Percentiles rank a stretch among this genome's conserved stretches.
Conservation (phyloP, 139 green algal species). For the Klebsormidium nitens region DNA sequence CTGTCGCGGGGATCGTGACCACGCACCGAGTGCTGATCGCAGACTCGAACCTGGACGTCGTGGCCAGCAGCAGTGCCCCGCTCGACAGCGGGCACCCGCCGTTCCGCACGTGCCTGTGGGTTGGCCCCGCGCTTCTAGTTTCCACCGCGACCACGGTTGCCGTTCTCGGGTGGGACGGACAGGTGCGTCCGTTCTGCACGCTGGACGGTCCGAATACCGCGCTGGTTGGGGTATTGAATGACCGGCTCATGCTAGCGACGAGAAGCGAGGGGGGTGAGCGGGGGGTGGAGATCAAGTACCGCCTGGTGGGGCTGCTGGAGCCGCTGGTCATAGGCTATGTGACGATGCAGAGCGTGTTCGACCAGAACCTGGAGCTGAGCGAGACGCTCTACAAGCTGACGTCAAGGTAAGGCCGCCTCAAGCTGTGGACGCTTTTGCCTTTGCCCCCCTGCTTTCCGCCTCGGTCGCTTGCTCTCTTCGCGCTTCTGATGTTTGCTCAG, state of each 20-base stretch:
- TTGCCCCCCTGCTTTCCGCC: neutral
- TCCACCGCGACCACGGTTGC: slow-evolving; percentile 20
- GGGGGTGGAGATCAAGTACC: slow-evolving; percentile 15
- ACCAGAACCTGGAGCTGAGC: slow-evolving; percentile 24
- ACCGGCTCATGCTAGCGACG: slow-evolving; percentile 28
- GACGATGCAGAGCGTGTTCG: slow-evolving; percentile 3
- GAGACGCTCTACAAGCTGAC: slow-evolving; percentile 23
- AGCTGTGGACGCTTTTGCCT: neutral
- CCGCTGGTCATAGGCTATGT: slow-evolving; percentile 32
- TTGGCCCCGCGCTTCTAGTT: slow-evolving; percentile 36
- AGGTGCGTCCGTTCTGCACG: slow-evolving; percentile 16
- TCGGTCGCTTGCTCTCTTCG: neutral
- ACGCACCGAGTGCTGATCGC: slow-evolving; percentile 30
- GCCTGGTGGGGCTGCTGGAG: slow-evolving; percentile 25
- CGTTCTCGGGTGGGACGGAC: slow-evolving; percentile 32
- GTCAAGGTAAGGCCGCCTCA: slow-evolving; percentile 3
- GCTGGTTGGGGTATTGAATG: slow-evolving; percentile 29
- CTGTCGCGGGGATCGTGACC: slow-evolving; percentile 25
- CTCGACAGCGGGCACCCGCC: slow-evolving; percentile 24
- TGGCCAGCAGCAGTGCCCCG: slow-evolving; percentile 18
- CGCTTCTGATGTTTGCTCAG: neutral
- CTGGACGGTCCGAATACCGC: slow-evolving; percentile 27
- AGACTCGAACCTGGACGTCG: slow-evolving; percentile 7
- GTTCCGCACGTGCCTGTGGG: slow-evolving; percentile 29
- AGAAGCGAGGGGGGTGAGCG: neutral